A percentile compares a stretch with the other conserved stretches of the same genome.
Conservation (phyloP, 164 flowering plant genomes). For the Berberis vulgaris region DNA sequence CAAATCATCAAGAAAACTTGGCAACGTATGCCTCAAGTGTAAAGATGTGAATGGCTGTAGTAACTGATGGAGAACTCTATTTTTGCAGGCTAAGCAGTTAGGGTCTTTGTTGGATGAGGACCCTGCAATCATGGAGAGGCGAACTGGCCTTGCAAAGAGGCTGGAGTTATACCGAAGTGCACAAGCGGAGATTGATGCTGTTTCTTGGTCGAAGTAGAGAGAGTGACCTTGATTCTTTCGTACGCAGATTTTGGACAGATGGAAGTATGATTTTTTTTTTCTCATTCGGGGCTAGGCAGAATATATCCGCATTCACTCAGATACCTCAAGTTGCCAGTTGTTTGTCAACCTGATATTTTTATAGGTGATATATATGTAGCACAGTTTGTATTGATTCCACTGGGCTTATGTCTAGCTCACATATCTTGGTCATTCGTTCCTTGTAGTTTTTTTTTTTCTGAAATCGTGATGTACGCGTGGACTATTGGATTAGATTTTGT, state of each 20-base stretch:
- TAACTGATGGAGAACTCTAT: neutral
- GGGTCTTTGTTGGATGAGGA: conserved; percentile 73
- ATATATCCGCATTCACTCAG: neutral
- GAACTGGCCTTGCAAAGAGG: conserved; percentile 64
- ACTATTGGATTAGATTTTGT: neutral
- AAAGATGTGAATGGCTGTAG: neutral
- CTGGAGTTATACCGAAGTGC: conserved; percentile 82
- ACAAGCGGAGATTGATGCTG: conserved; percentile 58
- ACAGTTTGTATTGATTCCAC: too few species aligned
- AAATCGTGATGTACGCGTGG: too few species aligned
- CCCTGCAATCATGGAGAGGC: conserved; percentile 87
- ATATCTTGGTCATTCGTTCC: too few species aligned
- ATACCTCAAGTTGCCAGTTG: neutral
- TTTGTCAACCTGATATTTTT: too few species aligned
- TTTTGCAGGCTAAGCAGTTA: conserved; percentile 54
- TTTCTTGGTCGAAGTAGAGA: conserved; percentile 31
- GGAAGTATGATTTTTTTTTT: conserved; percentile 1
- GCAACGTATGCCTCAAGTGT: too few species aligned
- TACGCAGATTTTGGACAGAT: neutral
- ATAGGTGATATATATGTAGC: too few species aligned
- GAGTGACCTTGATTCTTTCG: too few species aligned
- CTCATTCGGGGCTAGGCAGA: neutral
- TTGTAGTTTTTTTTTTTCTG: too few species aligned
- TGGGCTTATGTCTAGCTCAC: too few species aligned
- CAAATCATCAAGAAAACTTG: too few species aligned